Evolutionary conservation across 2,329 filamentous ascomycete species (phyloP), one percentile per base, ranked within the genome.

Genomic region (Colletotrichum sp.): DNA sequence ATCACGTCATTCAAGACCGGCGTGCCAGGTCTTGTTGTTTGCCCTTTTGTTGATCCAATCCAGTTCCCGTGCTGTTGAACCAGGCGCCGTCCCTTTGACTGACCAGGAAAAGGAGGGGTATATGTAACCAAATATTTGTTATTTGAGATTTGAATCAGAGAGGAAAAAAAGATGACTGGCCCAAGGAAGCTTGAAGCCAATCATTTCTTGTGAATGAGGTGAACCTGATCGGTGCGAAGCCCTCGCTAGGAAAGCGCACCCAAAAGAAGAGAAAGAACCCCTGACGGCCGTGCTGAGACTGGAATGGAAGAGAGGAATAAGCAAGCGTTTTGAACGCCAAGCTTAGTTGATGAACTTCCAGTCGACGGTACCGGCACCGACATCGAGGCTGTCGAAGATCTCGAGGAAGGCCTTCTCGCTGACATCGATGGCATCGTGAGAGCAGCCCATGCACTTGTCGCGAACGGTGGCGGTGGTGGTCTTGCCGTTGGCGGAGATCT

Each of bases 391-490:
- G 71, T 85, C 87, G 66, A 86, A 89, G 70, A 94, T 86, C 24
- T 88, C 85, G n/a, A 80, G 78, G 84, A 92, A 94, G 77, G 90
- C 84, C 79, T 88, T 87, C 76, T 87, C 84, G 78, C 89, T 91
- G 78, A 93, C 87, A 80, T 95, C 94, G 65, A 95, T 90, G 80
- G 88, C 86, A 55, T 82, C 78, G 39, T 80, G 68, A 65, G 67
- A 80, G 83, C 95, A 97, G 79, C 93, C 93, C 85, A 91, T 90
- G 88, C 95, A 97, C 87, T 94, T 95, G 87, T 97, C 95, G 68
- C 89, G 90, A 77, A 96, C 91, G 5, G 80, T 89, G 77, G 92
- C 94, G 4, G 83, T 87, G 79, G 87, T 82, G 3, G 88, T 88
- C 83, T 90, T 90, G 83, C 94, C 94, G 66, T 89, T 87, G 82